phyloP scores from a whole-genome alignment of 169 alveolate genomes.

The Eimeria maxima region DNA sequence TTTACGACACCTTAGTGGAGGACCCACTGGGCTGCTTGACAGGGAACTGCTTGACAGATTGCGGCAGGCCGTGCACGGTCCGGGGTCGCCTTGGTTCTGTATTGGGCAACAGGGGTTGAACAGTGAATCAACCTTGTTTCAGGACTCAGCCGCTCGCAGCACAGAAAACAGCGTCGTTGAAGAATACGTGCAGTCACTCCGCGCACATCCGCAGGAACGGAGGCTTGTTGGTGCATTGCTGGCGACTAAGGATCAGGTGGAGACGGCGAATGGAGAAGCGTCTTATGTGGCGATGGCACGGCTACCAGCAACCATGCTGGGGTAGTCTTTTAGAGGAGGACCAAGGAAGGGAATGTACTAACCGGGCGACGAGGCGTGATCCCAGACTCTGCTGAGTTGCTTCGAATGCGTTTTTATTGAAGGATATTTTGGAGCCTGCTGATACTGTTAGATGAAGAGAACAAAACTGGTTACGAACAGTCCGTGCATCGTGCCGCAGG shows the following conservation, averaged over 20 bases:
- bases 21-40: constrained; percentile 47
- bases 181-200: constrained; percentile 82
- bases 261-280: constrained; percentile 65
- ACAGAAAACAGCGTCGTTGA: constrained; percentile 59
- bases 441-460: neutral
- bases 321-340: neutral
- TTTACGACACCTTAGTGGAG: constrained; percentile 39
- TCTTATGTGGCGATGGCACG: constrained; percentile 70
- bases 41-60: constrained; percentile 56
- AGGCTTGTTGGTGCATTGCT: constrained; percentile 77
- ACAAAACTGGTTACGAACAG: neutral
- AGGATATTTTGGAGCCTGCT: neutral
- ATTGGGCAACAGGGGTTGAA: constrained; percentile 46
- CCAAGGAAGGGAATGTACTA: neutral
- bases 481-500: neutral
- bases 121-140: constrained; percentile 9
- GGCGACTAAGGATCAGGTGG: constrained; percentile 66
- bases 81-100: constrained; percentile 34
- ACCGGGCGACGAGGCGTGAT: neutral
- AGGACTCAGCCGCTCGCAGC: constrained; percentile 57
- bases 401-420: neutral
- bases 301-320: constrained; percentile 75
- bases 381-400: constrained; percentile 34
- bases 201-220: constrained; percentile 80
- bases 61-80: constrained; percentile 53